A percentile compares a stretch with the other conserved stretches of the same genome.
Evolutionary conservation across 2,329 filamentous ascomycete genomes (phyloP).

Genomic region (Neonectria ditissima): DNA sequence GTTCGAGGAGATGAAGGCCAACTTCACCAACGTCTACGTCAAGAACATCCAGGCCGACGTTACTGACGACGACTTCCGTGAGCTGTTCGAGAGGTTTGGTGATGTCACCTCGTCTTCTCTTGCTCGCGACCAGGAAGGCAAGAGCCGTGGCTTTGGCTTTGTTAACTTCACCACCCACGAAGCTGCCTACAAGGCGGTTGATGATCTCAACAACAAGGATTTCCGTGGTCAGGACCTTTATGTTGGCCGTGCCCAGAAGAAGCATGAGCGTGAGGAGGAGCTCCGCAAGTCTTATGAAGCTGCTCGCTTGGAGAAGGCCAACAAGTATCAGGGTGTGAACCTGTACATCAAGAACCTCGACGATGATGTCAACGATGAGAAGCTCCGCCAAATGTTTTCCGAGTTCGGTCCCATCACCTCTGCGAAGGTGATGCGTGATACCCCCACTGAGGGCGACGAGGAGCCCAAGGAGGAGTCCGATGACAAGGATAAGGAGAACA

Average conservation of each 20-base stretch:
- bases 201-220: constrained; percentile 90
- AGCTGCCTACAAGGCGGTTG: constrained; percentile 85
- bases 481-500: constrained; percentile 66
- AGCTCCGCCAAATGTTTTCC: constrained; percentile 92
- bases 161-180: constrained; percentile 97
- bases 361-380: constrained; percentile 97
- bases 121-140: constrained; percentile 87
- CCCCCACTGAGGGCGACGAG: constrained; percentile 65
- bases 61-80: constrained; percentile 93
- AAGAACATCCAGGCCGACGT: constrained; percentile 94
- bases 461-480: constrained; percentile 68
- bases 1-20: constrained; percentile 99
- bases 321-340: constrained; percentile 99
- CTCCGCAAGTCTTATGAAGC: constrained; percentile 99
- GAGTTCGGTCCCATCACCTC: constrained; percentile 96
- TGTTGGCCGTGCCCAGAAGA: constrained; percentile 99
- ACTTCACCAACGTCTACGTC: constrained; percentile 99
- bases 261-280: constrained; percentile 99
- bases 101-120: constrained; percentile 96
- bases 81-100: constrained; percentile 90
- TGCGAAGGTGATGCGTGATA: constrained; percentile 98
- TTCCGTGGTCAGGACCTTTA: constrained; percentile 97
- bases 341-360: constrained; percentile 99
- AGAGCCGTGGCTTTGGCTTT: constrained; percentile 95
- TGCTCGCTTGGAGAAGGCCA: constrained; percentile 96